Conservation (phyloP, 2,329 filamentous ascomycete genomes). For the Neonectria faginata region DNA sequence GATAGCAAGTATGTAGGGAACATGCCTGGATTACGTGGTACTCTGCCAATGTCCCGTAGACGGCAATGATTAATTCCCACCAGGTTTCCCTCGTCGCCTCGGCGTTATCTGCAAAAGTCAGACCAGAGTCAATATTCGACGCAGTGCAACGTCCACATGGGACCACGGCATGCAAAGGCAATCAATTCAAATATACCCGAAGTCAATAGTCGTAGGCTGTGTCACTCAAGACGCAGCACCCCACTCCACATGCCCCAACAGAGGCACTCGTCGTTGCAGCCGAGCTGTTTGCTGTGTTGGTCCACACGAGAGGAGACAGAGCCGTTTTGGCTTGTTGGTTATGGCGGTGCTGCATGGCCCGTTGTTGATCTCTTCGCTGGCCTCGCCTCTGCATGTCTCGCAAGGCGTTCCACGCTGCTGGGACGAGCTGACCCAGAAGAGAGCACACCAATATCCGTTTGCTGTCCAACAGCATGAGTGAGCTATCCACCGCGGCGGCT, state of each 20-base stretch:
- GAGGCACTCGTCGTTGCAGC: neutral
- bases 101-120: neutral
- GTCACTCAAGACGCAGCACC: neutral
- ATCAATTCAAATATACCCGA: neutral
- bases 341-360: neutral
- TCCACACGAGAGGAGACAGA: neutral
- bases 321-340: neutral
- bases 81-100: neutral
- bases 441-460: neutral
- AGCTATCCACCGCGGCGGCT: neutral
- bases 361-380: neutral
- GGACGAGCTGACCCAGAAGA: neutral
- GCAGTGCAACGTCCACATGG: neutral
- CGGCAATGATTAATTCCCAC: neutral
- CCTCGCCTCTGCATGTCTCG: conserved; percentile 3
- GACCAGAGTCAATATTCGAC: neutral
- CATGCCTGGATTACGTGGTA: neutral
- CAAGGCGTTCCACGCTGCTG: neutral
- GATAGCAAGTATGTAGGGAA: neutral
- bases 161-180: neutral
- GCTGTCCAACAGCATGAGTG: neutral
- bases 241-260: neutral
- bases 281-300: neutral
- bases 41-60: neutral
- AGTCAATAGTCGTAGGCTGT: conserved; percentile 7